These are phyloP conservation scores for Clitoria ternatea DNA, from an alignment of 306 rosid species.

Conservation along the genomic window DNA sequence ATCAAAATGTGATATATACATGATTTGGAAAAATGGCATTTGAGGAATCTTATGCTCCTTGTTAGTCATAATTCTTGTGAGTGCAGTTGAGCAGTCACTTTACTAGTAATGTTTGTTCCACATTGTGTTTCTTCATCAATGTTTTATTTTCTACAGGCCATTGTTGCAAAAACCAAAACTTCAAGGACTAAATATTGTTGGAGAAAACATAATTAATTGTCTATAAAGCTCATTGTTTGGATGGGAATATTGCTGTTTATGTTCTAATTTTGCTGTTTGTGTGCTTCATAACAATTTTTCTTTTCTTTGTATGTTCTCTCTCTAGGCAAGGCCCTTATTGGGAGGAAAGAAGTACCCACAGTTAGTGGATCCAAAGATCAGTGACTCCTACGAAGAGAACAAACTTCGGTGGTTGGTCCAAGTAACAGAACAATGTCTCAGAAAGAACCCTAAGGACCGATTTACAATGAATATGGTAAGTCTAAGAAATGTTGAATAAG, in stretches of 20 bases:
- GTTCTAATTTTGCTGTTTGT: constrained; percentile 8
- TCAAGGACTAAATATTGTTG: neutral
- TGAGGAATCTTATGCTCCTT: neutral
- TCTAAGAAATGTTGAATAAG: neutral
- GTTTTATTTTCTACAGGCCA: neutral
- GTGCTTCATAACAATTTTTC: neutral
- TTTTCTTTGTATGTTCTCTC: neutral
- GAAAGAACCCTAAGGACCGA: constrained; percentile 40
- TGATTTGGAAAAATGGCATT: neutral
- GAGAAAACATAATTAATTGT: neutral
- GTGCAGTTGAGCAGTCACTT: neutral
- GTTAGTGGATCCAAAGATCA: constrained; percentile 36
- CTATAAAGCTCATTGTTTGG: neutral
- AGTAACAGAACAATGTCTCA: constrained; percentile 42
- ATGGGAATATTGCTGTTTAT: neutral
- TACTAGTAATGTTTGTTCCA: neutral
- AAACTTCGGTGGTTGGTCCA: constrained; percentile 37
- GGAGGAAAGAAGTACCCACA: constrained; percentile 34
- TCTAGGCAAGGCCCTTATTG: constrained; percentile 42
- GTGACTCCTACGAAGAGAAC: constrained; percentile 36
- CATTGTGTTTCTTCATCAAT: neutral
- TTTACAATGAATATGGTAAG: constrained; percentile 45
- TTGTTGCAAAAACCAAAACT: neutral
- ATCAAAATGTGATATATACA: neutral
- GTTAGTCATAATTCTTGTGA: neutral